phyloP scores from a whole-genome alignment of 805 yeast species.

The Jamesozyma hellenica region DNA sequence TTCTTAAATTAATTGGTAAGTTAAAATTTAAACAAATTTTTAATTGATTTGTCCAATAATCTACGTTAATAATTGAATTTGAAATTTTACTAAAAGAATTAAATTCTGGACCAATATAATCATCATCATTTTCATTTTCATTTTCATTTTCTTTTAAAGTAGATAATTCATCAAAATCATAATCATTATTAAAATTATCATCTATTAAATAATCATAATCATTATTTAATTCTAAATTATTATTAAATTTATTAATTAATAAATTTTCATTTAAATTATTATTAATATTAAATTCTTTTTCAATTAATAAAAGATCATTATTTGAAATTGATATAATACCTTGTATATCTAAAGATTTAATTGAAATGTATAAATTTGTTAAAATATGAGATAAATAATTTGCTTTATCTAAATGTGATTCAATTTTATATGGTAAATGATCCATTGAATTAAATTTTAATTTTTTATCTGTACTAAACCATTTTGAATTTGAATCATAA shows the following conservation, averaged over 20 bases:
- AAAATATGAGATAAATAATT: slow-evolving; percentile 67
- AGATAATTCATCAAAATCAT: slow-evolving; percentile 4
- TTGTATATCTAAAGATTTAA: slow-evolving; percentile 61
- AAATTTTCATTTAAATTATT: slow-evolving; percentile 27
- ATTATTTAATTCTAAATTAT: background rate
- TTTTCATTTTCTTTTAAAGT: slow-evolving; percentile 31
- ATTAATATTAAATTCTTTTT: slow-evolving; percentile 19
- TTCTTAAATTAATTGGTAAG: slow-evolving; percentile 57
- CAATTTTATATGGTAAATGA: slow-evolving; percentile 66
- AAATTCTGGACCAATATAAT: slow-evolving; percentile 31
- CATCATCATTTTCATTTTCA: slow-evolving; percentile 21
- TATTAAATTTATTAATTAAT: slow-evolving; percentile 36
- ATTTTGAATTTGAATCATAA: slow-evolving; percentile 29
- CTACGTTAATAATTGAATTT: slow-evolving; percentile 62
- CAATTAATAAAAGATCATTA: slow-evolving; percentile 44
- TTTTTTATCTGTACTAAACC: slow-evolving; percentile 29
- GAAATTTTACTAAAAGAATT: slow-evolving; percentile 48
- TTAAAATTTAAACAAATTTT: slow-evolving; percentile 66
- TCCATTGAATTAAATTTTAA: slow-evolving; percentile 28
- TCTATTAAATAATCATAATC: background rate
- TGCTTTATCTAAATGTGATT: slow-evolving; percentile 60
- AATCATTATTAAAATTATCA: background rate
- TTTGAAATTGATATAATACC: slow-evolving; percentile 59
- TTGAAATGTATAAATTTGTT: slow-evolving; percentile 66
- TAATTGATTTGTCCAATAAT: slow-evolving; percentile 82